These are phyloP conservation scores for Aspergillus sp. DNA, from an alignment of 2,329 filamentous ascomycete species.

Conservation along the genomic window DNA sequence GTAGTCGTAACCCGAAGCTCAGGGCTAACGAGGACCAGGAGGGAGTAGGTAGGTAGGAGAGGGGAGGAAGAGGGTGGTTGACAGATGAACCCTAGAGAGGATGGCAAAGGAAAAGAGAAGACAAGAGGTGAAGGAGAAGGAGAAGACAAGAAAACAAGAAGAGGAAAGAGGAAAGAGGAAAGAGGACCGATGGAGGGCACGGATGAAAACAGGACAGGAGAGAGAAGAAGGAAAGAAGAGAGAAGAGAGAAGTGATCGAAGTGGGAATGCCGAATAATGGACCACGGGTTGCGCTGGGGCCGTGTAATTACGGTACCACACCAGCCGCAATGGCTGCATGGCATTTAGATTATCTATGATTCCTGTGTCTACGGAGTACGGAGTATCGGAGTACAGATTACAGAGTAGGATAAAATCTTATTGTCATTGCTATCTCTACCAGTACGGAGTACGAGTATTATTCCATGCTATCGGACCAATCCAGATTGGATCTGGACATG, in stretches of 20 bases:
- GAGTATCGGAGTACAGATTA: background rate
- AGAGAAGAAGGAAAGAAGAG: no score
- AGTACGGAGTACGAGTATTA: no score
- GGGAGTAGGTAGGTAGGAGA: conserved; percentile 4
- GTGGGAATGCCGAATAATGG: conserved; percentile 15
- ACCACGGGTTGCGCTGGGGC: conserved; percentile 15
- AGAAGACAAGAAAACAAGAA: background rate
- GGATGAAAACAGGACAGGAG: background rate
- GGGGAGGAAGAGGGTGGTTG: conserved; percentile 1
- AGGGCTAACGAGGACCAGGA: conserved; percentile 8
- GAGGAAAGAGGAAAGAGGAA: background rate
- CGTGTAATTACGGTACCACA: conserved; percentile 1
- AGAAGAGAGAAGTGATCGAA: conserved; percentile 2
- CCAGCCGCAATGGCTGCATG: background rate
- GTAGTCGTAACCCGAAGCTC: conserved; percentile 3
- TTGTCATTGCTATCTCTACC: no score
- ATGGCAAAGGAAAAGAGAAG: conserved; percentile 5
- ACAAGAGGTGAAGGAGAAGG: conserved; percentile 12
- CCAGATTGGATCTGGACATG: no score
- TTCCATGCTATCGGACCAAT: no score
- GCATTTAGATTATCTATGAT: background rate
- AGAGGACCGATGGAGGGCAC: background rate
- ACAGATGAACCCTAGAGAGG: conserved; percentile 3
- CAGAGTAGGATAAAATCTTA: no score
- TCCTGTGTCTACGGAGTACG: background rate